These are phyloP conservation scores for Gossypium australe DNA, from an alignment of 345 rosid genomes.

Conservation along the genomic window DNA sequence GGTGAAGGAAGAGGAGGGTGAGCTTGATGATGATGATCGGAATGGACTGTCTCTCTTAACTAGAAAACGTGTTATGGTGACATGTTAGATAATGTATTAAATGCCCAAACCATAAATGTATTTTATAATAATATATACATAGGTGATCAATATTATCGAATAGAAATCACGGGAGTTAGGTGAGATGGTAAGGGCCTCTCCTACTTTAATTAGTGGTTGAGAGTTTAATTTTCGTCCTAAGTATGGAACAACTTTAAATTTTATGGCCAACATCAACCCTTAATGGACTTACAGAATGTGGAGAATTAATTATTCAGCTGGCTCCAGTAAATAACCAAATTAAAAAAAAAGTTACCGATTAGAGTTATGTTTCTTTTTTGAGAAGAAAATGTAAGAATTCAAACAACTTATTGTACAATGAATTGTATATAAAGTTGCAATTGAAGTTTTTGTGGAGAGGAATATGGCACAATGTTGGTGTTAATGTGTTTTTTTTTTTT, in stretches of 20 bases:
- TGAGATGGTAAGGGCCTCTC: rapidly evolving
- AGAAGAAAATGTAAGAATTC: no score
- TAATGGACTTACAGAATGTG: rapidly evolving
- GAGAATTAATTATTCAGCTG: no score
- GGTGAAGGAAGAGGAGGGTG: conserved; percentile 13
- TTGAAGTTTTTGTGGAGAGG: no score
- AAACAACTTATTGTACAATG: no score
- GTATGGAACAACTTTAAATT: rapidly evolving
- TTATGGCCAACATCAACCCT: rapidly evolving
- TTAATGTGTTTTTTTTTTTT: no score
- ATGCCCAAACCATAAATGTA: not conserved
- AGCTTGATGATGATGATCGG: not conserved
- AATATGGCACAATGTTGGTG: no score
- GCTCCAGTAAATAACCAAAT: no score
- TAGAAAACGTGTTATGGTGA: not conserved
- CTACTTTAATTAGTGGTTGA: rapidly evolving
- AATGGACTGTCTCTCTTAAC: not conserved
- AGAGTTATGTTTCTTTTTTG: no score
- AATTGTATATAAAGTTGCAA: no score
- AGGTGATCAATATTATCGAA: no score
- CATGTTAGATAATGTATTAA: not conserved
- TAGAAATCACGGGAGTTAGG: no score
- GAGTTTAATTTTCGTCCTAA: rapidly evolving
- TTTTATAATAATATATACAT: not conserved
- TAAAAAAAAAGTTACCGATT: no score